Evolutionary conservation across 2,329 filamentous ascomycete species (phyloP).

Genomic region (Hymenoscyphus fraxineus): DNA sequence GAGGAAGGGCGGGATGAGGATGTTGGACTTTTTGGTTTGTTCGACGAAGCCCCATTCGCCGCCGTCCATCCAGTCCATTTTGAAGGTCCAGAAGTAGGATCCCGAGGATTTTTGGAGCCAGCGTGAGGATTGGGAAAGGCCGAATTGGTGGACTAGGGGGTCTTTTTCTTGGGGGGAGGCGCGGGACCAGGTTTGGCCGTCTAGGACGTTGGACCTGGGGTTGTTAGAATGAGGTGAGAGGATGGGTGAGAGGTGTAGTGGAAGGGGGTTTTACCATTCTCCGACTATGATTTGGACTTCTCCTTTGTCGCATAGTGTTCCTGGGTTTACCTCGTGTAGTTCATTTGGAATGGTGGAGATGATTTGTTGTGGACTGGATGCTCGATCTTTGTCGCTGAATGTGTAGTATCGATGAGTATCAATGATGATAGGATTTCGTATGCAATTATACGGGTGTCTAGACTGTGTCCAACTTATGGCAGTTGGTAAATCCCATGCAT

Average conservation of each 20-base stretch:
- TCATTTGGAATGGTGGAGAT: conserved; percentile 43
- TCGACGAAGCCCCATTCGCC: conserved; percentile 58
- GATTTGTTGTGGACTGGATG: conserved; percentile 49
- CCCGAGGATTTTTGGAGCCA: conserved; percentile 50
- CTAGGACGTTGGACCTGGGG: conserved; percentile 46
- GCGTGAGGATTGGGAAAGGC: conserved; percentile 43
- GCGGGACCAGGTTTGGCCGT: conserved; percentile 47
- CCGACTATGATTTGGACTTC: conserved; percentile 51
- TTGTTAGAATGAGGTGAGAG: not conserved
- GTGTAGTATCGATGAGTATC: conserved; percentile 59
- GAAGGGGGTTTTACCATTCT: conserved; percentile 43
- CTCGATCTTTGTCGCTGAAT: conserved; percentile 50
- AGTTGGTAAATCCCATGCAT: conserved; percentile 50
- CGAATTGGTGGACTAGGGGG: conserved; percentile 44
- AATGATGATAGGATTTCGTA: conserved; percentile 48
- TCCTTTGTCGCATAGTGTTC: conserved; percentile 45
- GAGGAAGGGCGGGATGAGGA: conserved; percentile 40
- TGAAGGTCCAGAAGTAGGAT: conserved; percentile 57
- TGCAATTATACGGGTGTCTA: conserved; percentile 35
- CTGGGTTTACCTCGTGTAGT: conserved; percentile 44
- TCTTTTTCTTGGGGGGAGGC: conserved; percentile 42
- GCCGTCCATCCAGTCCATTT: conserved; percentile 58
- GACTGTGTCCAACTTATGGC: conserved; percentile 43
- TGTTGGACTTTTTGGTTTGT: conserved; percentile 44
- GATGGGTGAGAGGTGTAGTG: not conserved